Conservation (phyloP, 1,284 basidiomycete species). For the Tylopilus sp. region DNA sequence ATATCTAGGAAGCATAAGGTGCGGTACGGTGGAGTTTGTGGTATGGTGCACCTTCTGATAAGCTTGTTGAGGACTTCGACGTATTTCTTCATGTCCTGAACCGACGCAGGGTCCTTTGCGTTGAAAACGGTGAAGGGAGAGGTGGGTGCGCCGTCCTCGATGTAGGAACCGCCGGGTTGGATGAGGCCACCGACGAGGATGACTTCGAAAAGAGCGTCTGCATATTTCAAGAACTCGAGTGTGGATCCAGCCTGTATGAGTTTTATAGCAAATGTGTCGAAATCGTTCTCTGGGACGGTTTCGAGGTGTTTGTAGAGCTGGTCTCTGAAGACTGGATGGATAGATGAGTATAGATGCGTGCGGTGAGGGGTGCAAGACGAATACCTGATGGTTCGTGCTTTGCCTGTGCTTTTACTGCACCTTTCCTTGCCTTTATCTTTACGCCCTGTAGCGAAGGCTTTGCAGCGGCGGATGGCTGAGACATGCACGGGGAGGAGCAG, state of each 20-base stretch:
- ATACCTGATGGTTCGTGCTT: conserved; percentile 80
- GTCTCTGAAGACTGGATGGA: conserved; percentile 80
- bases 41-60: conserved; percentile 69
- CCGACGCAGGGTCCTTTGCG: conserved; percentile 69
- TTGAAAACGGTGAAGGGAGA: conserved; percentile 84
- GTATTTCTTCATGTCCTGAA: conserved; percentile 86
- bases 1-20: conserved; percentile 55
- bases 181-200: conserved; percentile 90
- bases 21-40: not conserved
- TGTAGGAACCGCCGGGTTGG: conserved; percentile 88
- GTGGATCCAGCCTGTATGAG: conserved; percentile 87
- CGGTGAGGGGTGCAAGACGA: conserved; percentile 13
- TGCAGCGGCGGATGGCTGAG: conserved; percentile 73
- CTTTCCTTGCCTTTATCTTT: conserved; percentile 83
- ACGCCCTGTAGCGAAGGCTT: conserved; percentile 86
- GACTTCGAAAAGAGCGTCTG: conserved; percentile 91
- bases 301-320: conserved; percentile 92
- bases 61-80: conserved; percentile 92
- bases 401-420: conserved; percentile 80
- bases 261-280: conserved; percentile 79
- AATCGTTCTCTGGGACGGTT: conserved; percentile 76
- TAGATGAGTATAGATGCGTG: conserved; percentile 14
- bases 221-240: conserved; percentile 93
- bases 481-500: conserved; percentile 59
- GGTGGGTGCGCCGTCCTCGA: conserved; percentile 79